Base-by-base conservation (phyloP, 371 early-diverging fungal genomes). In the Funneliformis caledonium region DNA sequence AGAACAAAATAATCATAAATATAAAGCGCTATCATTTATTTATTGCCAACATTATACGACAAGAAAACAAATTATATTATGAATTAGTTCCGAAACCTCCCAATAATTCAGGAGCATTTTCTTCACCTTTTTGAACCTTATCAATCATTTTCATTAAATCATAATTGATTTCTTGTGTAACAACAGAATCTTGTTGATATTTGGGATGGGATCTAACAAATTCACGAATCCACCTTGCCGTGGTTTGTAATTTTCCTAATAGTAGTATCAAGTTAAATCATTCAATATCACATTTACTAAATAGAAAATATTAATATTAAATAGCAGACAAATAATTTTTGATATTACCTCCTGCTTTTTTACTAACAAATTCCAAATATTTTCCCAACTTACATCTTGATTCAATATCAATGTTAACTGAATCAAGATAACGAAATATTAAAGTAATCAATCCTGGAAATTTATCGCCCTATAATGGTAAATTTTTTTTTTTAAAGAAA, bases 111-210 rank as follows among this genome's bases (percentile, higher is more conserved):
- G 81, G 52, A 92, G 85, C 83, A 90, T 12, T 88, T 88, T 88
- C 84, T 74, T 89, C 89, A 10, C 94, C 94, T 69, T 87, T 88
- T 74, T 90, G 89, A 82, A 95, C 92, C 67, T 91, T 88, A 76
- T 91, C 90, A 37, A 93, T 86, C 50, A 89, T 89, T 78, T 88
- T 88, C 16, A 94, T 86, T 82, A 99, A 83, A 84, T 99, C 99
- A 83, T 94, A 96, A 76, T 93, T 94, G 81, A 99, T 94, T 77
- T 90, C 86, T 26, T 94, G 88, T 4, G 91, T 87, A 2, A 99
- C 94, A 0, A 95, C 92, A 26, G 96, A 96, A 84, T 99, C 99
- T 19, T 93, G 89, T 82, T 95, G 92, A 89, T 99, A 99, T 9
- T 88, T 93, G 2, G 96, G 94, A 81, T 99, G 99, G n/a, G 80